Conservation (phyloP, 495 filamentous ascomycete species). For the Penicillium argentinense region DNA sequence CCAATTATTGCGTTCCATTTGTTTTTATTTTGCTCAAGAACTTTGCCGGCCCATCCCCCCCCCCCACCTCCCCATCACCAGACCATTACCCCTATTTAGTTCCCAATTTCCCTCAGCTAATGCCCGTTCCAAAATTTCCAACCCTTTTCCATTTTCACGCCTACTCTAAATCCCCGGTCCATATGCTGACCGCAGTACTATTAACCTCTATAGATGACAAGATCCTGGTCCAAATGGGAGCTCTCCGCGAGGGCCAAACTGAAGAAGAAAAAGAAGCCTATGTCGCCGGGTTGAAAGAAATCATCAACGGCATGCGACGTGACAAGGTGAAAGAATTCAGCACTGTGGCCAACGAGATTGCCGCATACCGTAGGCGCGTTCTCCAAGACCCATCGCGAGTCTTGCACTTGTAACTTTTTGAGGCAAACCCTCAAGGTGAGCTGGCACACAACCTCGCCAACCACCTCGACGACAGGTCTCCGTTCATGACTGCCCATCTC, state of each 20-base stretch:
- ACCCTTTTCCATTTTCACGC: slow-evolving; percentile 9
- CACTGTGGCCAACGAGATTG: slow-evolving; percentile 77
- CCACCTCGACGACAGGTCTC: too few relatives aligned
- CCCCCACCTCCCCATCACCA: slow-evolving; percentile 6
- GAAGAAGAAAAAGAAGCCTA: slow-evolving; percentile 71
- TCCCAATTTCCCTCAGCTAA: too few relatives aligned
- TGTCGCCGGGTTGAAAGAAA: slow-evolving; percentile 68
- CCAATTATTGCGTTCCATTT: slow-evolving; percentile 4
- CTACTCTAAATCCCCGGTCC: slow-evolving; percentile 35
- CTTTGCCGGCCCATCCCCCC: too few relatives aligned
- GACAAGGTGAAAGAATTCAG: slow-evolving; percentile 78
- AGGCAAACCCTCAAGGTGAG: slow-evolving; percentile 35
- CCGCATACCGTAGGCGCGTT: slow-evolving; percentile 74
- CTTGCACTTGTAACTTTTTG: slow-evolving; percentile 44
- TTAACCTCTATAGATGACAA: slow-evolving; percentile 72
- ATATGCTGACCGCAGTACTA: slow-evolving; percentile 60
- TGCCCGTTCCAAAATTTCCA: too few relatives aligned
- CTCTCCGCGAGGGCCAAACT: slow-evolving; percentile 64
- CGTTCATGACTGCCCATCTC: too few relatives aligned
- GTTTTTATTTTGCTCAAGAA: too few relatives aligned
- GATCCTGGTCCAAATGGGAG: slow-evolving; percentile 80
- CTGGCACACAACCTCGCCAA: slow-evolving; percentile 13
- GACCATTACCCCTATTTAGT: too few relatives aligned
- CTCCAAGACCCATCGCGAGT: slow-evolving; percentile 54
- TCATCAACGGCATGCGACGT: slow-evolving; percentile 72